These are phyloP conservation scores for Verticillium isaacii DNA, from an alignment of 2,329 filamentous ascomycete species.

Conservation along the genomic window DNA sequence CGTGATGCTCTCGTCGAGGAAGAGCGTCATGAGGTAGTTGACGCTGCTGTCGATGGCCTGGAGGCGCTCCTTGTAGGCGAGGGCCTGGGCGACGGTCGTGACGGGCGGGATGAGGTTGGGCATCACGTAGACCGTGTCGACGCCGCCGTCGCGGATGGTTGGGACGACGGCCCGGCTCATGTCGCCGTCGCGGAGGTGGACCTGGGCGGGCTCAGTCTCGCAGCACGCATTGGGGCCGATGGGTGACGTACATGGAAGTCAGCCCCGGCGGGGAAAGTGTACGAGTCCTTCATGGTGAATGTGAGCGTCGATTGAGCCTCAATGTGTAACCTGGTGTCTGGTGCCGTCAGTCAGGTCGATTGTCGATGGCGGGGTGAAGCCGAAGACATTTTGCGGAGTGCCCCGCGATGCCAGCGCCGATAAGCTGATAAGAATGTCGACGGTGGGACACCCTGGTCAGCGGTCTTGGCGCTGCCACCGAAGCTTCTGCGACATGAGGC, in stretches of 20 bases:
- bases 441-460: neutral
- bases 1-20: slow-evolving; percentile 58
- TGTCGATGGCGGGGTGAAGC: slow-evolving; percentile 1
- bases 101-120: slow-evolving; percentile 63
- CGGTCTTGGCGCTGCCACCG: neutral
- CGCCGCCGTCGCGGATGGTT: slow-evolving; percentile 53
- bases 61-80: slow-evolving; percentile 61
- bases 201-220: slow-evolving; percentile 34
- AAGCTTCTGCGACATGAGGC: neutral
- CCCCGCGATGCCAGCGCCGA: slow-evolving; percentile 1
- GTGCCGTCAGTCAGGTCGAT: neutral
- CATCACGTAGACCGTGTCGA: slow-evolving; percentile 59
- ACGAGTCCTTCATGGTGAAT: slow-evolving; percentile 1
- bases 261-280: slow-evolving; percentile 1
- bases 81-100: slow-evolving; percentile 55
- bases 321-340: neutral
- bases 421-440: slow-evolving; percentile 1
- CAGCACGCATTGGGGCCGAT: neutral
- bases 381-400: slow-evolving; percentile 1
- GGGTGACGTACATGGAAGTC: neutral
- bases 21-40: slow-evolving; percentile 71
- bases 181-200: slow-evolving; percentile 65
- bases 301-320: neutral
- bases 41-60: slow-evolving; percentile 56
- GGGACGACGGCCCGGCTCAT: slow-evolving; percentile 55